phyloP scores from a whole-genome alignment of 345 rosid species.

The Gossypium mustelinum region DNA sequence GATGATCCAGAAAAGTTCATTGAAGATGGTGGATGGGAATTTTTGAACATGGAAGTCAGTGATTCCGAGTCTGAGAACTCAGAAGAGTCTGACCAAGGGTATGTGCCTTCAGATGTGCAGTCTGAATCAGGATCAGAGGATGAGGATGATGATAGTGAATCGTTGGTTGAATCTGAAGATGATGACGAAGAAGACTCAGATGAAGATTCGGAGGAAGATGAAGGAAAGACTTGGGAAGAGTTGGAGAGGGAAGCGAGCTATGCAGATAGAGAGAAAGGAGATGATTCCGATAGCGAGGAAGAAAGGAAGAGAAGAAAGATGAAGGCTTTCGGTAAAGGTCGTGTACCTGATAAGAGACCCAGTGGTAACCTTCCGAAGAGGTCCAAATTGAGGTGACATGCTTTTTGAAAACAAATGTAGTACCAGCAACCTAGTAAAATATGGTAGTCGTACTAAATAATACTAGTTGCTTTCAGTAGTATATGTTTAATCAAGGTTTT shows the following conservation, averaged over 20 bases:
- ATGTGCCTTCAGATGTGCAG: constrained; percentile 42
- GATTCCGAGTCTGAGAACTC: constrained; percentile 48
- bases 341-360: constrained; percentile 25
- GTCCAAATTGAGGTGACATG: constrained; percentile 31
- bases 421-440: constrained; percentile 7
- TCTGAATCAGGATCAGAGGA: constrained; percentile 43
- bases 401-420: neutral
- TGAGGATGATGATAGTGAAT: constrained; percentile 34
- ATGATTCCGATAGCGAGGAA: constrained; percentile 50
- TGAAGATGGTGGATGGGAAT: constrained; percentile 53
- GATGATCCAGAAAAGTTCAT: constrained; percentile 49
- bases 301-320: constrained; percentile 48
- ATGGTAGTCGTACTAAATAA: neutral
- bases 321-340: constrained; percentile 36
- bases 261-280: constrained; percentile 50
- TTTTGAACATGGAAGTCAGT: constrained; percentile 44
- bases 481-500: constrained; percentile 4
- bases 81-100: constrained; percentile 46
- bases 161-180: constrained; percentile 47
- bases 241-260: constrained; percentile 53
- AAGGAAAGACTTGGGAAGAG: constrained; percentile 62
- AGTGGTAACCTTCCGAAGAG: constrained; percentile 32
- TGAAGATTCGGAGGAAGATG: constrained; percentile 43
- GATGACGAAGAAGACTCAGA: constrained; percentile 38
- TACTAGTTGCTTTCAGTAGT: neutral